Percentiles rank a stretch among this genome's conserved stretches.
Conservation (phyloP, 495 filamentous ascomycete species). For the Xylaria acuta region DNA sequence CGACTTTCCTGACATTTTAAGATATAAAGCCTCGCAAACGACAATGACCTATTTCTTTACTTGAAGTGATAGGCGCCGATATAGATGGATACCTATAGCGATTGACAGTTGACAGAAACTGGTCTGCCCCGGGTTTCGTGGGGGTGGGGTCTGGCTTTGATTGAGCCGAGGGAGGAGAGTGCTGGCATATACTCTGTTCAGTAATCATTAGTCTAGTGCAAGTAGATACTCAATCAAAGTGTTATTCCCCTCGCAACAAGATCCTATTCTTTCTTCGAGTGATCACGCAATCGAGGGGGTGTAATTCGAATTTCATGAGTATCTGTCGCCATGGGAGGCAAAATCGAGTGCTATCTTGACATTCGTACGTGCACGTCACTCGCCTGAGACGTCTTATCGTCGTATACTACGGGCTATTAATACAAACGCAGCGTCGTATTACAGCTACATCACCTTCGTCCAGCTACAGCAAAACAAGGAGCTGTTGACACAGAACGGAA, state of each 20-base stretch:
- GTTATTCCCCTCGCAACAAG: not conserved
- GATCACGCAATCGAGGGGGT: conserved; percentile 4
- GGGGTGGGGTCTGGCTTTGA: not conserved
- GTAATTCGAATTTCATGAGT: not conserved
- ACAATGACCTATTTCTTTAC: not conserved
- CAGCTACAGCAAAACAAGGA: conserved; percentile 63
- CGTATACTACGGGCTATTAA: conserved; percentile 8
- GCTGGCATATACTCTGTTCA: not conserved
- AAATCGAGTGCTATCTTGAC: conserved; percentile 69
- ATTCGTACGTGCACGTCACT: conserved; percentile 47
- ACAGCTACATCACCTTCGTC: conserved; percentile 68
- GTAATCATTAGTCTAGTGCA: conserved; percentile 6
- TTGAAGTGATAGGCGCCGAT: not conserved
- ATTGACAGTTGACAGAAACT: not conserved
- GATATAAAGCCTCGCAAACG: not conserved
- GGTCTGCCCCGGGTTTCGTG: no score
- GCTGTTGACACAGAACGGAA: conserved; percentile 59
- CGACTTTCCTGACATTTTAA: not conserved
- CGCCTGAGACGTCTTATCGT: not conserved
- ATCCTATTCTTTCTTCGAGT: not conserved
- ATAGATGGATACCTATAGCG: not conserved
- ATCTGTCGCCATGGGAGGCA: conserved; percentile 54
- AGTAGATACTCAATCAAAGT: not conserved
- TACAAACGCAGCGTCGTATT: conserved; percentile 63
- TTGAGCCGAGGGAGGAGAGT: not conserved